These are phyloP conservation scores for Exserohilum turcica DNA, from an alignment of 2,329 filamentous ascomycete genomes.

Conservation along the genomic window DNA sequence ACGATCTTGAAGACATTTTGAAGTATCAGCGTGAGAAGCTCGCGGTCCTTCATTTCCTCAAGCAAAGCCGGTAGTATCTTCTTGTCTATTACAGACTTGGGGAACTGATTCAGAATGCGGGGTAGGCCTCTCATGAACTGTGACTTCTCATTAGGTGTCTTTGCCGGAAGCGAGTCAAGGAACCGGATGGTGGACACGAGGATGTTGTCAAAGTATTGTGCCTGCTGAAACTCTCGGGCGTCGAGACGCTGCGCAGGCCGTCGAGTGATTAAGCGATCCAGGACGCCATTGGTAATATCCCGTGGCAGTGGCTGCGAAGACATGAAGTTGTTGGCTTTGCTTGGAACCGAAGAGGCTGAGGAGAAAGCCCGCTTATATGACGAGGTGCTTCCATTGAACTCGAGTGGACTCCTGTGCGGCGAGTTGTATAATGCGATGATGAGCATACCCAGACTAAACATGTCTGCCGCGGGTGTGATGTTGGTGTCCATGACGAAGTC, in stretches of 20 bases:
- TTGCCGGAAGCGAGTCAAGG: conserved; percentile 85
- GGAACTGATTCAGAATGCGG: conserved; percentile 88
- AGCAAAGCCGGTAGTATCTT: conserved; percentile 88
- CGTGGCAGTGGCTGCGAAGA: conserved; percentile 78
- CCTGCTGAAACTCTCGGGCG: conserved; percentile 90
- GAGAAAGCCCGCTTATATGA: conserved; percentile 85
- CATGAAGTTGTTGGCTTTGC: conserved; percentile 80
- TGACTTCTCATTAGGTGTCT: conserved; percentile 87
- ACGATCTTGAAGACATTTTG: conserved; percentile 94
- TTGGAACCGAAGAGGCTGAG: conserved; percentile 78
- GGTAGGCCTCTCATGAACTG: conserved; percentile 89
- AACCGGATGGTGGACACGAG: conserved; percentile 96
- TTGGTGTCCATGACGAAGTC: conserved; percentile 94
- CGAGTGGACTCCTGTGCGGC: conserved; percentile 86
- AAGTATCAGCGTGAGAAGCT: conserved; percentile 81
- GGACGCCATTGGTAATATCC: conserved; percentile 74
- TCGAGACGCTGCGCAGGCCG: conserved; percentile 85
- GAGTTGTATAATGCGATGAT: conserved; percentile 92
- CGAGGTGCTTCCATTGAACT: conserved; percentile 78
- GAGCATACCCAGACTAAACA: conserved; percentile 90
- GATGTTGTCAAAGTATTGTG: conserved; percentile 95
- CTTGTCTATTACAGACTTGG: conserved; percentile 90
- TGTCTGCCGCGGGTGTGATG: conserved; percentile 80
- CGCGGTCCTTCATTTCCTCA: conserved; percentile 92
- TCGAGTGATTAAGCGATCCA: conserved; percentile 85